phyloP scores from a whole-genome alignment of 495 filamentous ascomycete genomes.

The Penicillium odoratum region DNA sequence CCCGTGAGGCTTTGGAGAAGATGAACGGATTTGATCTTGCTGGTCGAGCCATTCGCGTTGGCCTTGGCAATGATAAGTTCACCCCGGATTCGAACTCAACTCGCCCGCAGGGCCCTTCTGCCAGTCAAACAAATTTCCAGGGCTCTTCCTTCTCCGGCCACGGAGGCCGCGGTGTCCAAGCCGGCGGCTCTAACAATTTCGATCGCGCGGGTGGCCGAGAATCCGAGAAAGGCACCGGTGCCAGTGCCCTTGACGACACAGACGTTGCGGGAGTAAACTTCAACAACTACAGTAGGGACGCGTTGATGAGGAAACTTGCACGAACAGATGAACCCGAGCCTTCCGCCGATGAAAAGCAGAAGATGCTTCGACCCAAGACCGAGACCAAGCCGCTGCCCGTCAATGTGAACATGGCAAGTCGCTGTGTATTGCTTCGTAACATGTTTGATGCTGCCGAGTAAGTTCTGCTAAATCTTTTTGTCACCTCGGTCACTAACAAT shows the following conservation, averaged over 20 bases:
- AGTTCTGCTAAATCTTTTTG: slow-evolving; percentile 33
- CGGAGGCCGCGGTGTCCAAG: slow-evolving; percentile 84
- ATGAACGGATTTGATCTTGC: slow-evolving; percentile 99
- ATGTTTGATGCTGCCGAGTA: slow-evolving; percentile 95
- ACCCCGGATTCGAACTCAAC: slow-evolving; percentile 95
- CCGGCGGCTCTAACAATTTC: slow-evolving; percentile 77
- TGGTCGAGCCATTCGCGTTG: slow-evolving; percentile 95
- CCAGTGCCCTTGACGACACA: slow-evolving; percentile 95
- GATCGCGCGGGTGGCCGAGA: slow-evolving; percentile 92
- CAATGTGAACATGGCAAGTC: slow-evolving; percentile 88
- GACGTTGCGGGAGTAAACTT: slow-evolving; percentile 98
- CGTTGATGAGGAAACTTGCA: slow-evolving; percentile 96
- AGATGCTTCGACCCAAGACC: slow-evolving; percentile 74
- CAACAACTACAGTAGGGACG: slow-evolving; percentile 97
- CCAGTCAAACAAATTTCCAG: slow-evolving; percentile 76
- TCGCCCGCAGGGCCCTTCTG: slow-evolving; percentile 77
- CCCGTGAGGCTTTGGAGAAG: slow-evolving; percentile 91
- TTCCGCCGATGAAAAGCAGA: slow-evolving; percentile 63
- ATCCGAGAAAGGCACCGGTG: slow-evolving; percentile 83
- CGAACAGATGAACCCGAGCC: slow-evolving; percentile 84
- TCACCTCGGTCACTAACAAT: slow-evolving; percentile 40
- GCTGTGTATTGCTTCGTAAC: slow-evolving; percentile 91
- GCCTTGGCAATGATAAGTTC: slow-evolving; percentile 99
- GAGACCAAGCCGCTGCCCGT: slow-evolving; percentile 79
- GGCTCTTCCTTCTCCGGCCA: slow-evolving; percentile 93